These are phyloP conservation scores for Isabelozyma gotoi DNA, from an alignment of 805 yeast species.

Conservation along the genomic window DNA sequence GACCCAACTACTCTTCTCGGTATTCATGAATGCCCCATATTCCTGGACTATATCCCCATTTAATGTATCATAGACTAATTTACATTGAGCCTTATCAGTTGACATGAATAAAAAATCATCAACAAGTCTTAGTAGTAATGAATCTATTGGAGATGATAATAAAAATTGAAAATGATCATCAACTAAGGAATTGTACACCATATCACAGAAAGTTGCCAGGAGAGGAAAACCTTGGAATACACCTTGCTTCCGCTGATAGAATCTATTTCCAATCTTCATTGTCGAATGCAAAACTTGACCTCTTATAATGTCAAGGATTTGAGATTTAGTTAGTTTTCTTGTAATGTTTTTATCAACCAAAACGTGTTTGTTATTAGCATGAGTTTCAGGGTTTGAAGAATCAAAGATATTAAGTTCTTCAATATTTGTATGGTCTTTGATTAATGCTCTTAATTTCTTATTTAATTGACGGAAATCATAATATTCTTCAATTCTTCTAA, in stretches of 20 bases:
- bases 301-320: slow-evolving; percentile 45
- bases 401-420: slow-evolving; percentile 12
- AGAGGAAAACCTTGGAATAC: slow-evolving; percentile 83
- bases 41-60: slow-evolving; percentile 17
- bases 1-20: slow-evolving; percentile 22
- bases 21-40: slow-evolving; percentile 37
- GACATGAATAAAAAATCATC: slow-evolving; percentile 85
- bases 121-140: slow-evolving; percentile 61
- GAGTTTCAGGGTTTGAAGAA: slow-evolving; percentile 2
- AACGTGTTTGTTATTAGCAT: slow-evolving; percentile 1
- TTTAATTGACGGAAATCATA: slow-evolving; percentile 2
- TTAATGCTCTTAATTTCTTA: slow-evolving; percentile 9
- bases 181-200: slow-evolving; percentile 65
- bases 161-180: slow-evolving; percentile 28
- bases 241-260: slow-evolving; percentile 56
- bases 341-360: slow-evolving; percentile 24
- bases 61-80: slow-evolving; percentile 15
- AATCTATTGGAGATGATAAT: slow-evolving; percentile 12
- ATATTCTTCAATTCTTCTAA: slow-evolving; percentile 16
- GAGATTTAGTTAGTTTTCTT: slow-evolving; percentile 35
- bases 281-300: slow-evolving; percentile 56
- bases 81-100: slow-evolving; percentile 25
- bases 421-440: slow-evolving; percentile 12
- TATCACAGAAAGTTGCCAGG: slow-evolving; percentile 72
- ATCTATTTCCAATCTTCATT: slow-evolving; percentile 30